These are phyloP conservation scores for Pichia sp. DNA, from an alignment of 1,139 yeast species.

Conservation along the genomic window DNA sequence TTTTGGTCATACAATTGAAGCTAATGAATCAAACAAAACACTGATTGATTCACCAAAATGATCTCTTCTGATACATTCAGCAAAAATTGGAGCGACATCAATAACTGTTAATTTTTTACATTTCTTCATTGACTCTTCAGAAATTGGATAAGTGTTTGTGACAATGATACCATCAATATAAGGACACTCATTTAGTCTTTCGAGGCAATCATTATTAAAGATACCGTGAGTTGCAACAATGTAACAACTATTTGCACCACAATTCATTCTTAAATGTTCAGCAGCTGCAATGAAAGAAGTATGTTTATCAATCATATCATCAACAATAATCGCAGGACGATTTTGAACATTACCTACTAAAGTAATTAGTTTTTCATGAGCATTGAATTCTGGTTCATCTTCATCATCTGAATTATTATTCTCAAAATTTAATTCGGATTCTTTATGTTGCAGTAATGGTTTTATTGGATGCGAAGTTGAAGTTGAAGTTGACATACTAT, in stretches of 20 bases:
- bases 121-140: slow-evolving; percentile 48
- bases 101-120: slow-evolving; percentile 72
- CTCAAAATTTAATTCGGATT: slow-evolving; percentile 41
- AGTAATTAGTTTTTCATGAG: slow-evolving; percentile 85
- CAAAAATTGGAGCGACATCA: slow-evolving; percentile 91
- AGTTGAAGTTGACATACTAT: slow-evolving; percentile 24
- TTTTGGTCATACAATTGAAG: slow-evolving; percentile 54
- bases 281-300: slow-evolving; percentile 94
- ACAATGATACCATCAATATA: slow-evolving; percentile 87
- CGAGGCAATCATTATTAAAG: slow-evolving; percentile 81
- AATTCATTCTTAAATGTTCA: slow-evolving; percentile 87
- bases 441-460: slow-evolving; percentile 20
- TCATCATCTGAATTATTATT: slow-evolving; percentile 79
- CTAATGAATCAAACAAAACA: slow-evolving; percentile 80
- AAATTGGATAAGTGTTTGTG: slow-evolving; percentile 92
- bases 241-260: slow-evolving; percentile 90
- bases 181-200: slow-evolving; percentile 65
- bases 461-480: slow-evolving; percentile 1
- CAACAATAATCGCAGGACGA: slow-evolving; percentile 87
- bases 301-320: slow-evolving; percentile 96
- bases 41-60: slow-evolving; percentile 96
- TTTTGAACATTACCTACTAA: slow-evolving; percentile 92
- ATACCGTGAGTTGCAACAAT: slow-evolving; percentile 95
- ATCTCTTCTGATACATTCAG: slow-evolving; percentile 97
- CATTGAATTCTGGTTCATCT: slow-evolving; percentile 63